A percentile compares a stretch with the other conserved stretches of the same genome.
Conservation (phyloP, 2,329 filamentous ascomycete genomes). For the Neodidymelliopsis sp. region DNA sequence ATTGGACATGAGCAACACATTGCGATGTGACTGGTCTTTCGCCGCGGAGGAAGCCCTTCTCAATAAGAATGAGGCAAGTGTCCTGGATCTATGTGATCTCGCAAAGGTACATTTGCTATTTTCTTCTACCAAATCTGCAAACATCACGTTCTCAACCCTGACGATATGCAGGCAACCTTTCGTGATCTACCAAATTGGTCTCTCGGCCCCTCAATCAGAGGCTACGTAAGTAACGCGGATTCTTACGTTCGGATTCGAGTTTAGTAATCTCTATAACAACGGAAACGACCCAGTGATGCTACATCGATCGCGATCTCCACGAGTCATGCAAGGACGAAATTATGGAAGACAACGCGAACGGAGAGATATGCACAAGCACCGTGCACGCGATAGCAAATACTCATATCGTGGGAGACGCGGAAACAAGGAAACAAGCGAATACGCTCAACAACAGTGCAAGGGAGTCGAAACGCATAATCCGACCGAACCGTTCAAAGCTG, state of each 20-base stretch:
- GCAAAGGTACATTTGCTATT: conserved; percentile 22
- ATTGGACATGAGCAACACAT: conserved; percentile 28
- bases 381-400: background rate
- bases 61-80: conserved; percentile 21
- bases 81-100: conserved; percentile 23
- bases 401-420: background rate
- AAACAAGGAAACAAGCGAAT: background rate
- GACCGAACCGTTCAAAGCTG: too few relatives aligned
- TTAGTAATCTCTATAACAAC: conserved; percentile 17
- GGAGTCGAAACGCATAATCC: background rate
- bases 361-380: background rate
- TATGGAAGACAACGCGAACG: background rate
- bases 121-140: background rate
- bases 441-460: background rate
- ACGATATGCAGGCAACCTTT: conserved; percentile 12
- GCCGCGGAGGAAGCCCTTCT: conserved; percentile 17
- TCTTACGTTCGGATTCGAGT: conserved; percentile 33
- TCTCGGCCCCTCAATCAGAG: conserved; percentile 32
- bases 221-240: conserved; percentile 35
- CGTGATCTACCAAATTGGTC: conserved; percentile 29
- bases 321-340: background rate
- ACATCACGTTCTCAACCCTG: background rate
- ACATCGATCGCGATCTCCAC: background rate
- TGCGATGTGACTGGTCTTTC: conserved; percentile 31
- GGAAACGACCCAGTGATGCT: background rate